Conservation (phyloP, 208 protist genomes). For the Tritrichomonas foetus region DNA sequence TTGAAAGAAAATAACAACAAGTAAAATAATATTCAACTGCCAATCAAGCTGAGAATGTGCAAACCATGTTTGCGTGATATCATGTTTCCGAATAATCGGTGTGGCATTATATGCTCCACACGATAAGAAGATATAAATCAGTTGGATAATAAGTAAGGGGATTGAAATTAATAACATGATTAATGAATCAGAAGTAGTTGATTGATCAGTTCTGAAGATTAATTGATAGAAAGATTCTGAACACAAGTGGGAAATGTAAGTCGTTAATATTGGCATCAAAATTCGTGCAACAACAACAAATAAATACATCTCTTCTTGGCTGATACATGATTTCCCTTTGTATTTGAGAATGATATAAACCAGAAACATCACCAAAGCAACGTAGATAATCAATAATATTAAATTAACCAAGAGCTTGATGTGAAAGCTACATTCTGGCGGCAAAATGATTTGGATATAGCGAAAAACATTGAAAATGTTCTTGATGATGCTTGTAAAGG, state of each 20-base stretch:
- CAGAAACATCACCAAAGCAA: background rate
- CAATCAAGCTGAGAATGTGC: background rate
- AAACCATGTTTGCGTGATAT: background rate
- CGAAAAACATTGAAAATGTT: background rate
- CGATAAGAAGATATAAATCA: background rate
- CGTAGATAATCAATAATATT: background rate
- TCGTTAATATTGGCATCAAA: background rate
- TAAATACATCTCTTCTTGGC: background rate
- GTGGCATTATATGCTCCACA: background rate
- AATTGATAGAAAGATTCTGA: background rate
- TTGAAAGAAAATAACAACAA: background rate
- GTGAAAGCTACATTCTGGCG: background rate
- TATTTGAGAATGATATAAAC: background rate
- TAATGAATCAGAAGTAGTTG: background rate
- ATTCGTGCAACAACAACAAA: background rate
- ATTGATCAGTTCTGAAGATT: background rate
- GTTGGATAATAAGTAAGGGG: background rate
- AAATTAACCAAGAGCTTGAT: background rate
- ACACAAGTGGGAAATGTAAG: background rate
- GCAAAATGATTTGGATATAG: background rate
- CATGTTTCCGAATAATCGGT: background rate
- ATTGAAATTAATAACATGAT: conserved; percentile 4
- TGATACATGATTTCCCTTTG: background rate
- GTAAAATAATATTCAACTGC: background rate
- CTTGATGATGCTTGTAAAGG: background rate